Evolutionary conservation across 495 filamentous ascomycete genomes (phyloP), one percentile per base, ranked within the genome.

Genomic region (Neurospora discreta): DNA sequence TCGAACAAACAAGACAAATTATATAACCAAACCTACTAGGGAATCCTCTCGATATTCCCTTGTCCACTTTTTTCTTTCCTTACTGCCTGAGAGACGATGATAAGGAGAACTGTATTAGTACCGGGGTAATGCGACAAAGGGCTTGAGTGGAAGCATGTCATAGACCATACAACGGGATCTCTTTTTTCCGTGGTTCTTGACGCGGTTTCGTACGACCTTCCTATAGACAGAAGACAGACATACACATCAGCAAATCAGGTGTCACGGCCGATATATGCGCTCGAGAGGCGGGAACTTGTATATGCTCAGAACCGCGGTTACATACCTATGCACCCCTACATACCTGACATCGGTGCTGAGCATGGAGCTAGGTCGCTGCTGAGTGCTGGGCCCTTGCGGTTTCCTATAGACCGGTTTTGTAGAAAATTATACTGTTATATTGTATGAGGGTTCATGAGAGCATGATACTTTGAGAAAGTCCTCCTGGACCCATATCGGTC

Each of bases 81-180:
- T 60, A 23, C 52, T 60, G 52, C 11, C 52, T 30, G 23, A 60
- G 52, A 60, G 52, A 60, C 52, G 52, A 30, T 60, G 23, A 60
- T 23, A 26, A 60, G 20, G 52, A 65, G 16, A 36, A 58, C 38
- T 77, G 73, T 75, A 76, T 72, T 71, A 76, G 69, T 78, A 78
- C 67, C 39, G 68, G 74, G 33, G 46, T 43, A 58, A 60, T 43
- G 68, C 43, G 72, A 58, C 73, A 73, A 73, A 70, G 42, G 44
- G n/a, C 20, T 13, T 52, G 44, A 68, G 52, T 20, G 71, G 39
- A 60, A 60, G 52, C 52, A 26, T 60, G 52, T 60, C 52, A 60
- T 60, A 33, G 23, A 30, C 52, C 52, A 33, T 33, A 60, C 30
- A 41, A 52, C 65, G 26, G 58, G 41, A 39, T 43, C 60, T 33